Evolutionary conservation across 208 protist species (phyloP), one percentile per base, ranked within the genome.

Genomic region (Phytomonas sp.): DNA sequence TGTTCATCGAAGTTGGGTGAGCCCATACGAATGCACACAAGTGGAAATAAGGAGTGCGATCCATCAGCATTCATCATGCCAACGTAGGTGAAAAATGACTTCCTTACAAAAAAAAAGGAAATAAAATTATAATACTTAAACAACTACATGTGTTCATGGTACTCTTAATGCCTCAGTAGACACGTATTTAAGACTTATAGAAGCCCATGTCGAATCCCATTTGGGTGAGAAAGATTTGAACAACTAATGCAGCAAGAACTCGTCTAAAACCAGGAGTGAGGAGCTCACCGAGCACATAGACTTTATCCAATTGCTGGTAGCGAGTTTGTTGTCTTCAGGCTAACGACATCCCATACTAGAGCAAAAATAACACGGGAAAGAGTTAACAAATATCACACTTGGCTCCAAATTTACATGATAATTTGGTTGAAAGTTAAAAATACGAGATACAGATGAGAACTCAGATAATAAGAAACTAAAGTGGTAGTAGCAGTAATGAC

Each of bases 401-500:
- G 11, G 2, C 11, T 46, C 7, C 13, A 46, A 46, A 20, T 2
- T 46, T 46, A 46, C 13, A 46, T 46, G 11, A 46, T 46, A 8
- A 46, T 46, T 46, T 23, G 15, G 40, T 46, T 46, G 7, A 46
- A 17, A 46, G 7, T 46, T 17, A 23, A 46, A 46, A 46, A 46
- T 46, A 46, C 30, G 32, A 34, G 1, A 67, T 59, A 37, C 33
- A 23, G 60, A 34, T 65, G 68, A 68, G 36, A 32, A 34, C 29
- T 9, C 0, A 51, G 34, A 53, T 59, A 33, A 37, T 2, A 26
- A 56, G 53, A 37, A 66, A 66, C n/a, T 51, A 66, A 66, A 65
- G 28, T 9, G 29, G 7, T 66, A 30, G 62, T 36, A 37, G 9
- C 6, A 66, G 7, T 34, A 36, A 66, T 29, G 40, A 17, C 11